A percentile compares a stretch with the other conserved stretches of the same genome.
phyloP scores from a whole-genome alignment of 768 basidiomycete genomes.

The Lentinula detonsa region DNA sequence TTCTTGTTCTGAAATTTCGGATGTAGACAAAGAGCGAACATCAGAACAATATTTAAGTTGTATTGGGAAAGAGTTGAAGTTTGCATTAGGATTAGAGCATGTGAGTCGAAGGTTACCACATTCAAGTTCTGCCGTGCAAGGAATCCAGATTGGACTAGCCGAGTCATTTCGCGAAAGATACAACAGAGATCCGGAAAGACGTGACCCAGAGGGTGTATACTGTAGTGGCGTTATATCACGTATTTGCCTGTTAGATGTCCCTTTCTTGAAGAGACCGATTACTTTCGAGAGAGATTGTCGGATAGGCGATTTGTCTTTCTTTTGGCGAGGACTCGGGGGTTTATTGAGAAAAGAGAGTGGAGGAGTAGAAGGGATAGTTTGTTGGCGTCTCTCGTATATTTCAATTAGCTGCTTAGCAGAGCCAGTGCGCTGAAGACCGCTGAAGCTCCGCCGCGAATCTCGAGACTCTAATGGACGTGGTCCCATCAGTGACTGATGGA shows the following conservation, averaged over 20 bases:
- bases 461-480: constrained; percentile 4
- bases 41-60: constrained; percentile 50
- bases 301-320: constrained; percentile 51
- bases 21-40: constrained; percentile 49
- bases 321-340: constrained; percentile 13
- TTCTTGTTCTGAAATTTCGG: constrained; percentile 40
- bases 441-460: neutral
- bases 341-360: constrained; percentile 9
- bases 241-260: constrained; percentile 14
- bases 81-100: constrained; percentile 35
- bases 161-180: constrained; percentile 35
- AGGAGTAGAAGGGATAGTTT: constrained; percentile 9
- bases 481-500: neutral
- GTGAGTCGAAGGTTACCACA: constrained; percentile 35
- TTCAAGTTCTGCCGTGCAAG: constrained; percentile 33
- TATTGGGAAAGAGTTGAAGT: constrained; percentile 33
- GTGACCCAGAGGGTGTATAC: constrained; percentile 1
- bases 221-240: neutral
- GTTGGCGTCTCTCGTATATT: constrained; percentile 39
- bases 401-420: constrained; percentile 50
- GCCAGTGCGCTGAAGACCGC: constrained; percentile 19
- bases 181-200: constrained; percentile 33
- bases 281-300: constrained; percentile 61
- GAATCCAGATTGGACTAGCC: constrained; percentile 41
- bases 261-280: constrained; percentile 56